Base-by-base conservation (phyloP, 208 protist species). In the Histomonas meleagridis region DNA sequence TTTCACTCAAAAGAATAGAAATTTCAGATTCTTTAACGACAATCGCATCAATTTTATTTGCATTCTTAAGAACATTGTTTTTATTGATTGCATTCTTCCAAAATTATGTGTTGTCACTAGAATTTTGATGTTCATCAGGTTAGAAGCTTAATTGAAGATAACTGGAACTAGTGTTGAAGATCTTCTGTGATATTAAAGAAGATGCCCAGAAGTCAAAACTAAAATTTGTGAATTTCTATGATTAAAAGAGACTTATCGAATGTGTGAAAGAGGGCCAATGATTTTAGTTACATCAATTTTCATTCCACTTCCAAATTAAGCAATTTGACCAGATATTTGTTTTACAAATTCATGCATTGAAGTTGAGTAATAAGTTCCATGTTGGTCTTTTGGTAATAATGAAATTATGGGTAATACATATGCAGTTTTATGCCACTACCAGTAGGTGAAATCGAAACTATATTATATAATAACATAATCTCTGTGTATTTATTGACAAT, bases 291-390 rank as follows among this genome's bases (percentile, higher is more conserved):
- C 26, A 49, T 91, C 76, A 7, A 91, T 65, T 10, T 18, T 3
- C 90, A 93, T 92, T 35, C 40, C 86, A 55, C 70, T 46, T 72
- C 94, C 93, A 3, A 95, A 92, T 43, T 92, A 79, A 7, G 12
- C 26, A 60, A 94, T 93, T 92, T 95, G 94, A 28, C 94, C 93
- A 32, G 55, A 55, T 70, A 93, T 93, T 90, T 93, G 92, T 40
- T 60, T 26, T 23, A 91, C 92, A 23, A 94, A 60, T 90, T 94
- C 91, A 7, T 92, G 81, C 28, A 98, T 98, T 7, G 98, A 97
- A 18, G 97, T 98, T 14, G 99, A 93, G 4, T 97, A 96, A 94
- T 97, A 99, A 5, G 99, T 95, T 78, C 98, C 98, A 93, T 97
- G 98, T 38, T 97, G 96, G 91, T 99, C 98, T 49, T 95, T 93